Conservation (phyloP, 2,329 filamentous ascomycete genomes). For the Claviceps purpurea region DNA sequence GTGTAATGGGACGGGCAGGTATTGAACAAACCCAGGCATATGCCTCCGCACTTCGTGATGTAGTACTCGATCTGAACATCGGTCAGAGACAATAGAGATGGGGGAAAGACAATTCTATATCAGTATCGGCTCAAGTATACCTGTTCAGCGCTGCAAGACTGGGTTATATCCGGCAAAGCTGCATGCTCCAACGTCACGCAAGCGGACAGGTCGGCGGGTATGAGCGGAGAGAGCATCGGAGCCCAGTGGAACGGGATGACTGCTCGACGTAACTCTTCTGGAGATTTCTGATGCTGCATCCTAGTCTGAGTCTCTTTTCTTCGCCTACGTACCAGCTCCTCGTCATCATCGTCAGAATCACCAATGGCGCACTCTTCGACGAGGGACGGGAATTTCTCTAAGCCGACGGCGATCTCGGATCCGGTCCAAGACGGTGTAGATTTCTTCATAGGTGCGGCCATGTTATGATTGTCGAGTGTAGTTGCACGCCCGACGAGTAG, state of each 20-base stretch:
- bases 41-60: conserved; percentile 31
- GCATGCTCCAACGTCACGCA: conserved; percentile 21
- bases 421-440: not conserved
- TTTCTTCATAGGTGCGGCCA: not conserved
- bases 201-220: conserved; percentile 48
- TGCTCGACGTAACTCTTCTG: conserved; percentile 14
- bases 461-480: not conserved
- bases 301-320: conserved; percentile 2
- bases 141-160: conserved; percentile 38
- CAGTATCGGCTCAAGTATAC: conserved; percentile 18
- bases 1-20: conserved; percentile 37
- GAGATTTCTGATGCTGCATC: conserved; percentile 5
- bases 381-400: not conserved
- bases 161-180: conserved; percentile 38
- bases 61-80: conserved; percentile 14
- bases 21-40: conserved; percentile 71
- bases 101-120: not conserved
- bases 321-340: conserved; percentile 4
- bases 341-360: conserved; percentile 7
- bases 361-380: conserved; percentile 5
- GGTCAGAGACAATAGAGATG: not conserved
- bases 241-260: conserved; percentile 43
- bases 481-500: not conserved
- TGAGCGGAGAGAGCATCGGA: conserved; percentile 56
- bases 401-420: not conserved